Evolutionary conservation across 352 stramenopile species (phyloP).

Genomic region (Sclerospora graminicola): DNA sequence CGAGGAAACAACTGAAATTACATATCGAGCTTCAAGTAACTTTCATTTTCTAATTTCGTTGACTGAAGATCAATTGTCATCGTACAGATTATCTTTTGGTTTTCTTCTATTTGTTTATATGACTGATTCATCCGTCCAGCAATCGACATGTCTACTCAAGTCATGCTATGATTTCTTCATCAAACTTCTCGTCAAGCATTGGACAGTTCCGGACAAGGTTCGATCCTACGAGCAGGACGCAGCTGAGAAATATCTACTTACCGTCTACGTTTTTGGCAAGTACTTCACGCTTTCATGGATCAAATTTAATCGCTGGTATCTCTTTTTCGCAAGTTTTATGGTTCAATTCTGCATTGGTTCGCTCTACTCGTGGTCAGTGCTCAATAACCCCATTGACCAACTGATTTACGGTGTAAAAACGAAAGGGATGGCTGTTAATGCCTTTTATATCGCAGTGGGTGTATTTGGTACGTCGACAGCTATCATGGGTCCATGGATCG

Average conservation of each 20-base stretch:
- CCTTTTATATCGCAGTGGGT: slow-evolving; percentile 63
- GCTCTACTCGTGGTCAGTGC: slow-evolving; percentile 68
- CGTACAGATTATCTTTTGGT: too few relatives aligned
- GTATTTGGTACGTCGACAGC: slow-evolving; percentile 50
- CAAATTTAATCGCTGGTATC: slow-evolving; percentile 50
- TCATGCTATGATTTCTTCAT: slow-evolving; percentile 21
- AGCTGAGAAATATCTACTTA: slow-evolving; percentile 43
- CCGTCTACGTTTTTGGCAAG: slow-evolving; percentile 35
- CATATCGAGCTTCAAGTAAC: too few relatives aligned
- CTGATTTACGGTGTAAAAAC: slow-evolving; percentile 36
- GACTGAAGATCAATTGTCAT: too few relatives aligned
- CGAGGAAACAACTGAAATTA: too few relatives aligned
- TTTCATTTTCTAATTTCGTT: too few relatives aligned
- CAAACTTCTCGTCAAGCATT: slow-evolving; percentile 27
- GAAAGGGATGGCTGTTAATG: slow-evolving; percentile 49
- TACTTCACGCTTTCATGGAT: slow-evolving; percentile 34
- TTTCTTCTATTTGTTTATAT: too few relatives aligned
- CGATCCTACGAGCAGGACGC: slow-evolving; percentile 42
- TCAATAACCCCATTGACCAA: slow-evolving; percentile 59
- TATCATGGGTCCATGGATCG: slow-evolving; percentile 59
- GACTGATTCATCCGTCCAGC: slow-evolving; percentile 9
- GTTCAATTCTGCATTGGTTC: slow-evolving; percentile 67
- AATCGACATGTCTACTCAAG: slow-evolving; percentile 9
- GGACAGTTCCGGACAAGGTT: slow-evolving; percentile 39
- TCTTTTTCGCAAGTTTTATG: slow-evolving; percentile 51